Evolutionary conservation across 768 basidiomycete genomes (phyloP).

Genomic region (Mycena venus): DNA sequence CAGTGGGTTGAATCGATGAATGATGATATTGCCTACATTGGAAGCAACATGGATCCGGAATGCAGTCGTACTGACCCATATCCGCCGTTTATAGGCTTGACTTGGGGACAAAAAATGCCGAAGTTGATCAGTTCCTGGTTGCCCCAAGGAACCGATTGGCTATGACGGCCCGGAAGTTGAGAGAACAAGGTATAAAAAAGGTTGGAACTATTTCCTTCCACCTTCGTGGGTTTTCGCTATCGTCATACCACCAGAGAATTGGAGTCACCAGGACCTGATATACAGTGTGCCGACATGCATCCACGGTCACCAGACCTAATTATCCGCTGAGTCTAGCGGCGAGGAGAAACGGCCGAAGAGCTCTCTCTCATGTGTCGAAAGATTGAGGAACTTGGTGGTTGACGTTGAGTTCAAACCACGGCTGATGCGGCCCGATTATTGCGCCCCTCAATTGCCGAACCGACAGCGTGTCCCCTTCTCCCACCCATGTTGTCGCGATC

Average conservation of each 20-base stretch:
- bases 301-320: constrained; percentile 7
- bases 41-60: constrained; percentile 1
- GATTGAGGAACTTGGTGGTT: too few relatives aligned
- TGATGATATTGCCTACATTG: constrained; percentile 6
- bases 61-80: neutral
- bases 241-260: neutral
- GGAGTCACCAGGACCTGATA: neutral
- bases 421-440: too few relatives aligned
- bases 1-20: neutral
- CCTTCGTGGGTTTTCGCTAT: neutral
- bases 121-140: constrained; percentile 13
- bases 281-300: neutral
- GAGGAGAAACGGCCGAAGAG: too few relatives aligned
- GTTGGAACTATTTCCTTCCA: neutral
- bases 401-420: too few relatives aligned
- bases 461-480: neutral
- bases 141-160: constrained; percentile 5
- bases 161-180: constrained; percentile 14
- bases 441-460: too few relatives aligned
- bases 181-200: constrained; percentile 1
- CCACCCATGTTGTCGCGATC: constrained; percentile 7
- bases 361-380: too few relatives aligned
- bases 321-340: neutral
- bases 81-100: neutral
- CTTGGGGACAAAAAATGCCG: neutral